Base-by-base conservation (phyloP, 495 filamentous ascomycete species). In the Talaromyces proteolyticus region DNA sequence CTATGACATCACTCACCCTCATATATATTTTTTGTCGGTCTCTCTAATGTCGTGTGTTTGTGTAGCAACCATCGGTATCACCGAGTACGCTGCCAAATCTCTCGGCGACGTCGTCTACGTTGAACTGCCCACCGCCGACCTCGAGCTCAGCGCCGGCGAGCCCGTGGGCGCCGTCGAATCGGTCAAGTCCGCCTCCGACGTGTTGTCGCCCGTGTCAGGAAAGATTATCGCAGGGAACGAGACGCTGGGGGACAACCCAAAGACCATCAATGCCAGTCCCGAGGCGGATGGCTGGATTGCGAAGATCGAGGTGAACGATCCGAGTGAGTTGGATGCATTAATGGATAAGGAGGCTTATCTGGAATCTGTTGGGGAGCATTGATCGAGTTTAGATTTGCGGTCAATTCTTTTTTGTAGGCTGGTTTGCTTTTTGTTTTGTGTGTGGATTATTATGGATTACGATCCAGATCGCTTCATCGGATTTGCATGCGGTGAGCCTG, bases 91-190 rank as follows among this genome's bases (percentile, higher is more conserved):
- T 24, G 88, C 94, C 56, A 74, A 91, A 54, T 80, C 85, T 47
- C 86, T 98, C 50, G 93, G 93, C 57, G 93, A 98, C 66, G 90
- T 97, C 47, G 91, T 98, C 62, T 98, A 82, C 74, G 89, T 97
- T 55, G 93, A 98, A 78, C 86, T 96, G 37, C 91, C 91, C 29
- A 69, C 77, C 46, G 67, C 68, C 40, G 82, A 78, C 50, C 70
- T 79, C 51, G 76, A 80, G 55, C 76, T 94, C 34, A 55, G 58
- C 23, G 78, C 78, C 24, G 89, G 89, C 54, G 89, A 95, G 61
- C 69, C 86, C 50, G 84, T 96, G 55, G 93, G 93, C 48, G 91
- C 93, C 41, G 91, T 98, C 53, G 93, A 98, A 77, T 95, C 89
- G 8, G 93, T 98, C 64, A 98, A 98, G 78, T 91, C 87, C 39